Percentiles rank a stretch among this genome's conserved stretches.
Conservation (phyloP, 495 filamentous ascomycete species). For the Neurospora sp. region DNA sequence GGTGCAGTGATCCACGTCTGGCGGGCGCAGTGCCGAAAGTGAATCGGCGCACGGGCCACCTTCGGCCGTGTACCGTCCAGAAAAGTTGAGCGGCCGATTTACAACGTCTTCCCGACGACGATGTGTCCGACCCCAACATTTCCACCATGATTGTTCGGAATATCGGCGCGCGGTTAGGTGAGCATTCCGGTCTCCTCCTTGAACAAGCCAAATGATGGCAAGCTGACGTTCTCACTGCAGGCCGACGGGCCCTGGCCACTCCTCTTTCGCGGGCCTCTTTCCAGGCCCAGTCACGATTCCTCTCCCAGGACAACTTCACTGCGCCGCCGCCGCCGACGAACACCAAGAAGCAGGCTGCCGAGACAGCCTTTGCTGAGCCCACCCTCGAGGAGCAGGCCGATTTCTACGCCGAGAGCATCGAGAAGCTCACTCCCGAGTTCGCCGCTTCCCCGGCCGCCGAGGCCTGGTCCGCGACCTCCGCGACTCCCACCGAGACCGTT, state of each 20-base stretch:
- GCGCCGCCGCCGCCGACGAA: conserved; percentile 1
- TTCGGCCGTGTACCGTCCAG: conserved; percentile 4
- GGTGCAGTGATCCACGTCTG: not conserved
- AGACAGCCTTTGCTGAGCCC: not conserved
- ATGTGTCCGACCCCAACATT: conserved; percentile 8
- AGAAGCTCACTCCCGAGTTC: not conserved
- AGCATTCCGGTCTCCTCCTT: not conserved
- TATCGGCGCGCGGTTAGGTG: conserved; percentile 39
- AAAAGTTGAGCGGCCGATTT: conserved; percentile 19
- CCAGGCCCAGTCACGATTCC: conserved; percentile 21
- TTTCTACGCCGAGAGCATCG: not conserved
- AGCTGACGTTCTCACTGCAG: conserved; percentile 21
- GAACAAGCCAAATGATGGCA: not conserved
- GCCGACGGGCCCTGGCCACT: conserved; percentile 35
- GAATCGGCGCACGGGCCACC: conserved; percentile 13
- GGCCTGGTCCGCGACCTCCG: conserved; percentile 1
- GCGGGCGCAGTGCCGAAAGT: not conserved
- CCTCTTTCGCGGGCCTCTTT: conserved; percentile 28
- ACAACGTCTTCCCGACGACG: not conserved
- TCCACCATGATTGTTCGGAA: conserved; percentile 44
- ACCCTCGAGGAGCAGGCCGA: not conserved
- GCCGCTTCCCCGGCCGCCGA: not conserved
- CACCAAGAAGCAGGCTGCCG: conserved; percentile 1
- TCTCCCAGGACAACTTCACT: conserved; percentile 3
- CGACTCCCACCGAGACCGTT: not conserved